Percentiles rank a stretch among this genome's conserved stretches.
phyloP scores from a whole-genome alignment of 768 basidiomycete genomes.

The Suillus fuscotomentosus region DNA sequence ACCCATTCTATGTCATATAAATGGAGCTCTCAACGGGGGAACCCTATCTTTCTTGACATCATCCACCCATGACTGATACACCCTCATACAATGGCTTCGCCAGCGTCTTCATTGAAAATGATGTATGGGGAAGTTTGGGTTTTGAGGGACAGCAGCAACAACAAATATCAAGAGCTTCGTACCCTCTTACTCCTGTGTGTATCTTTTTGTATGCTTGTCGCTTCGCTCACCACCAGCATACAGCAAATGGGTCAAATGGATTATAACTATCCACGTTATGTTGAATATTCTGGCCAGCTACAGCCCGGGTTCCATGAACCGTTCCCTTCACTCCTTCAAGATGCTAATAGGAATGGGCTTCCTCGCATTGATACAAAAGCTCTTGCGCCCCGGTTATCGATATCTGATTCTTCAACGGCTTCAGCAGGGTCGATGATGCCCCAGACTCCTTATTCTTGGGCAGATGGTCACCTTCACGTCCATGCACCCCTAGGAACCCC shows the following conservation, averaged over 20 bases:
- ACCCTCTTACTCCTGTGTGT: background rate
- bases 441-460: background rate
- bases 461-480: background rate
- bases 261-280: background rate
- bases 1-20: background rate
- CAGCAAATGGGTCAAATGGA: background rate
- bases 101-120: background rate
- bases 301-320: background rate
- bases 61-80: background rate
- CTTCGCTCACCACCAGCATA: background rate
- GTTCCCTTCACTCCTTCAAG: background rate
- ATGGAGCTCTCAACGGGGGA: background rate
- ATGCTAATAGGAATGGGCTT: background rate
- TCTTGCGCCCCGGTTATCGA: background rate
- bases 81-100: background rate
- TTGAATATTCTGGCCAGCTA: background rate
- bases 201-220: background rate
- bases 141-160: background rate
- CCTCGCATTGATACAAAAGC: background rate
- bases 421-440: constrained; percentile 1
- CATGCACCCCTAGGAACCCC: background rate
- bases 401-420: constrained; percentile 3
- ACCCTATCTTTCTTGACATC: background rate
- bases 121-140: background rate
- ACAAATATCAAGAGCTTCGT: background rate